Base-by-base conservation (phyloP, 2,329 filamentous ascomycete genomes). In the Volutella citrinella region DNA sequence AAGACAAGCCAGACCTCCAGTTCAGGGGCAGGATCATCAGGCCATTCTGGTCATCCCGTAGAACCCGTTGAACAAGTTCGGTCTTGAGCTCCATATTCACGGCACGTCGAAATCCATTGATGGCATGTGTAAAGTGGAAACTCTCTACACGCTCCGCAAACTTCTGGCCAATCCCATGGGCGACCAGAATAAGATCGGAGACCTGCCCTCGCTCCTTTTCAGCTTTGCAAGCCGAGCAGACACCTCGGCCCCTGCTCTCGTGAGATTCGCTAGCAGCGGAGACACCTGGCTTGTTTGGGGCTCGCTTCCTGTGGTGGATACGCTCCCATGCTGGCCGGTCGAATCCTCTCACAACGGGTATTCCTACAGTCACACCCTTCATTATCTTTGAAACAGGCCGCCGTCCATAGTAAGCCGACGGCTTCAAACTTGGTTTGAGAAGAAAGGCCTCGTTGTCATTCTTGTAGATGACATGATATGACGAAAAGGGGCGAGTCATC, bases 131-230 rank as follows among this genome's bases (percentile, higher is more conserved):
- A 52, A 98, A 98, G 59, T 97, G 88, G 52, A 90, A 98, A 50
- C 88, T 95, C 60, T 97, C 91, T 41, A 97, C 87, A 10, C 90
- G 76, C 57, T 98, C 89, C 0, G 90, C 94, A 30, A 97, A 74
- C 59, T 98, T 97, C 59, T 98, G 93, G 0, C 93, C 93, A 45
- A 98, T 97, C 3, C 93, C 93, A 54, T 98, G 93, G 26, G 93
- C 86, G 9, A 97, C 87, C 5, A 98, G 72, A 3, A 97, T 78
- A 7, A 98, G 69, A 54, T 98, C 93, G 1, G 85, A 91, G 6
- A 95, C 86, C 41, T 81, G 79, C 3, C 80, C 80, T 18, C 71
- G 70, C 25, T 77, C 69, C 55, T 80, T 73, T 57, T 87, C 71
- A 48, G 77, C 66, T 55, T 72, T 63, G 63, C 87, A 84, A 52